Conservation (phyloP, 2,329 filamentous ascomycete genomes). For the Ophiostoma australiae region DNA sequence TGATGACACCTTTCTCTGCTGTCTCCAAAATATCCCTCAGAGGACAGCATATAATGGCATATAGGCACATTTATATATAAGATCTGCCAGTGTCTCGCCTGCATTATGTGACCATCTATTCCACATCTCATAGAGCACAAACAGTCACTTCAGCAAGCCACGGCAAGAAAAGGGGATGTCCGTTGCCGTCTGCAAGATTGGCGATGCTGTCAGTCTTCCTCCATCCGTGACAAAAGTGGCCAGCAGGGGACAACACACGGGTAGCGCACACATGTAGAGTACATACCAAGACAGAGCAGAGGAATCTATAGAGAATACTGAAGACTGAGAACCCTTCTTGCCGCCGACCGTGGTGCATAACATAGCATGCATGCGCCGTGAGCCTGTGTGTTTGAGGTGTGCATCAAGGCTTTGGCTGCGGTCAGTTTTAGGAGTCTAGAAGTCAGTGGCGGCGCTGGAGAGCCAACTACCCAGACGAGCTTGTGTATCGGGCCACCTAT, state of each 20-base stretch:
- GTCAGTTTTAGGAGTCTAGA: not conserved
- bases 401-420: not conserved
- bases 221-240: not conserved
- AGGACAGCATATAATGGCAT: slow-evolving; percentile 10
- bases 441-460: not conserved
- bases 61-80: not conserved
- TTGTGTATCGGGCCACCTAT: not conserved
- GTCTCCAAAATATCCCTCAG: slow-evolving; percentile 1
- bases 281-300: not conserved
- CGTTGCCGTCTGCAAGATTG: slow-evolving; percentile 36
- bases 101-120: not conserved
- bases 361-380: slow-evolving; percentile 10
- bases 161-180: not conserved
- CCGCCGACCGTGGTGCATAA: not conserved
- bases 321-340: not conserved
- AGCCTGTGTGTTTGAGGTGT: not conserved
- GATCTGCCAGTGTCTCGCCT: not conserved
- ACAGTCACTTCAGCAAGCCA: not conserved
- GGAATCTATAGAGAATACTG: no score
- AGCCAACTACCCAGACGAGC: not conserved
- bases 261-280: not conserved
- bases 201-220: slow-evolving; percentile 33
- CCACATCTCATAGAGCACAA: not conserved
- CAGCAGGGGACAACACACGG: not conserved
- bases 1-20: not conserved